phyloP scores from a whole-genome alignment of 1,139 yeast species.

The Arxiozyma slooffiae region DNA sequence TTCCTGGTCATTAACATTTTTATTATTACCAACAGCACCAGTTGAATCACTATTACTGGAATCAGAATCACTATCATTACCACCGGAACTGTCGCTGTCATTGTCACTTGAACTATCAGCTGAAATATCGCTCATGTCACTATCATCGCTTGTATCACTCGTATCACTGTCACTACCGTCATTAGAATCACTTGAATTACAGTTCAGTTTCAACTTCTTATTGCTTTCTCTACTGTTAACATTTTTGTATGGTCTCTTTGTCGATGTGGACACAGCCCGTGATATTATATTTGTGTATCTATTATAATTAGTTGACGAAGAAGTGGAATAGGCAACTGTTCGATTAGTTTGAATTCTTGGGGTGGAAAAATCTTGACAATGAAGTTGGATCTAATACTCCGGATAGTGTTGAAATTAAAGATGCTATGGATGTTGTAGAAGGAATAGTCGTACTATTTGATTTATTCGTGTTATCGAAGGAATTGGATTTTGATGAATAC shows the following conservation, averaged over 20 bases:
- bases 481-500: not conserved
- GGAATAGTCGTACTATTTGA: constrained; percentile 5
- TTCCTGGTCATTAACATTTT: not conserved
- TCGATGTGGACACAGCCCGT: not conserved
- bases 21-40: not conserved
- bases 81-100: not conserved
- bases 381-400: constrained; percentile 28
- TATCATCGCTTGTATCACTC: constrained; percentile 3
- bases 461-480: not conserved
- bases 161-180: constrained; percentile 4
- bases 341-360: constrained; percentile 19
- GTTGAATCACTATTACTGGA: constrained; percentile 1
- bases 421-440: constrained; percentile 5
- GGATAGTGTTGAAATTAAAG: not conserved
- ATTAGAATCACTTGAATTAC: constrained; percentile 3
- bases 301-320: not conserved
- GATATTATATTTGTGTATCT: not conserved
- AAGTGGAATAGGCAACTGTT: not conserved
- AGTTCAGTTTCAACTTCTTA: not conserved
- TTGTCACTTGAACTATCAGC: not conserved
- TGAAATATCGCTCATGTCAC: constrained; percentile 5
- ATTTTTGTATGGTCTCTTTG: constrained; percentile 2
- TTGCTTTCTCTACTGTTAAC: constrained; percentile 1
- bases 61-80: constrained; percentile 4
- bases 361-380: constrained; percentile 30